A percentile compares a stretch with the other conserved stretches of the same genome.
Conservation (phyloP, 2,329 filamentous ascomycete species). For the Chlorencoelia australis region DNA sequence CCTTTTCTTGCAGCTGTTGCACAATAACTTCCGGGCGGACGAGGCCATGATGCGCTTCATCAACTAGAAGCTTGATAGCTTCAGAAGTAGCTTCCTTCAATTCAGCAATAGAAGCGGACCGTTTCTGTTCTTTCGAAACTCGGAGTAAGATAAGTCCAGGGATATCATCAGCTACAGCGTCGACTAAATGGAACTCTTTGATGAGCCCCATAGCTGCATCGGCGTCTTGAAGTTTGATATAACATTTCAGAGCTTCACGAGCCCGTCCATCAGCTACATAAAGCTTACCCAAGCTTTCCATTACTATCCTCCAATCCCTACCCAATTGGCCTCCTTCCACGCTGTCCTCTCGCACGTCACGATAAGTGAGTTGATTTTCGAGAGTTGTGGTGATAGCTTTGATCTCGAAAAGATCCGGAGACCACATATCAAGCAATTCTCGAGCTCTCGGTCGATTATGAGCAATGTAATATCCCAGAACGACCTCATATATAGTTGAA, state of each 20-base stretch:
- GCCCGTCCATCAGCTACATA: conserved; percentile 74
- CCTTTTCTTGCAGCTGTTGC: conserved; percentile 59
- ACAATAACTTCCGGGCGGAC: conserved; percentile 72
- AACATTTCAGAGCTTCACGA: conserved; percentile 76
- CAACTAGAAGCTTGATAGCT: conserved; percentile 75
- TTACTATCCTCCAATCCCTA: conserved; percentile 81
- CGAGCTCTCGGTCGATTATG: conserved; percentile 66
- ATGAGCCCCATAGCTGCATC: conserved; percentile 83
- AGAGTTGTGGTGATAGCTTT: conserved; percentile 66
- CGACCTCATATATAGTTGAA: conserved; percentile 74
- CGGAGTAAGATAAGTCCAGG: conserved; percentile 78
- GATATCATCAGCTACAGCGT: conserved; percentile 82
- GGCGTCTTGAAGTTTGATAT: conserved; percentile 84
- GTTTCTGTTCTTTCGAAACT: conserved; percentile 62
- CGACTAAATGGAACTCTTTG: conserved; percentile 78
- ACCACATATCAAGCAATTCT: conserved; percentile 74
- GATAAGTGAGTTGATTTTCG: conserved; percentile 70
- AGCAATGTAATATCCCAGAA: conserved; percentile 81
- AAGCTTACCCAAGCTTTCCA: conserved; percentile 74
- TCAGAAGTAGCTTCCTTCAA: conserved; percentile 74
- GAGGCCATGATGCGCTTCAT: conserved; percentile 83
- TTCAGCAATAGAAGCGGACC: conserved; percentile 55
- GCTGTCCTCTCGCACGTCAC: conserved; percentile 65
- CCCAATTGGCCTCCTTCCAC: conserved; percentile 63
- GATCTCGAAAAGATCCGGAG: conserved; percentile 73